Evolutionary conservation across 176 grass and related monocot genomes (phyloP).

Genomic region (Bothriochloa decipiens): DNA sequence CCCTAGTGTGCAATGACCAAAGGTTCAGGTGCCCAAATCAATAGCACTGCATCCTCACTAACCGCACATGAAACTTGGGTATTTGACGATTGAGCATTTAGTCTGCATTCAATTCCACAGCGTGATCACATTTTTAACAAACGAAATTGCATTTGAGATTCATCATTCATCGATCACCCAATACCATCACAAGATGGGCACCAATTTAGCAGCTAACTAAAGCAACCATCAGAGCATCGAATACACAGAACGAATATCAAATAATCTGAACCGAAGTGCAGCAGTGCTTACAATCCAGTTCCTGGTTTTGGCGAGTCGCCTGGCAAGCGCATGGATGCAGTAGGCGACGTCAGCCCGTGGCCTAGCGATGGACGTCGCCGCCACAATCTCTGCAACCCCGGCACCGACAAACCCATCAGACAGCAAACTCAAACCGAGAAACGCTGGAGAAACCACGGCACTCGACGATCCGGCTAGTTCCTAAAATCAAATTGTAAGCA

Average conservation of each 20-base stretch:
- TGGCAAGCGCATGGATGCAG: slow-evolving; percentile 84
- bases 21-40: not conserved
- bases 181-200: not conserved
- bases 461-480: slow-evolving; percentile 13
- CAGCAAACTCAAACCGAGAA: slow-evolving; percentile 39
- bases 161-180: not conserved
- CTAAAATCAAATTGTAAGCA: slow-evolving; percentile 6
- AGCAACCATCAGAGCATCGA: slow-evolving; percentile 32
- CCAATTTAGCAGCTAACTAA: not conserved
- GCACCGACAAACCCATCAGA: slow-evolving; percentile 27
- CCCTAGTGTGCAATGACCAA: not conserved
- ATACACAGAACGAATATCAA: not conserved
- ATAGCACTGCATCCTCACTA: not conserved
- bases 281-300: slow-evolving; percentile 82
- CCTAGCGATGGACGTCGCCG: slow-evolving; percentile 64
- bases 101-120: not conserved
- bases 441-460: not conserved
- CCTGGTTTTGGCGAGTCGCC: slow-evolving; percentile 80
- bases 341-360: slow-evolving; percentile 80
- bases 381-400: slow-evolving; percentile 71
- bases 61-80: not conserved
- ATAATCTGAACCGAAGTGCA: not conserved
- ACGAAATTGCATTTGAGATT: not conserved
- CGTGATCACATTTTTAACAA: not conserved
- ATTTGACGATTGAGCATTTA: not conserved